Conservation (phyloP, 2,329 filamentous ascomycete genomes). For the Calonectria honghensis region DNA sequence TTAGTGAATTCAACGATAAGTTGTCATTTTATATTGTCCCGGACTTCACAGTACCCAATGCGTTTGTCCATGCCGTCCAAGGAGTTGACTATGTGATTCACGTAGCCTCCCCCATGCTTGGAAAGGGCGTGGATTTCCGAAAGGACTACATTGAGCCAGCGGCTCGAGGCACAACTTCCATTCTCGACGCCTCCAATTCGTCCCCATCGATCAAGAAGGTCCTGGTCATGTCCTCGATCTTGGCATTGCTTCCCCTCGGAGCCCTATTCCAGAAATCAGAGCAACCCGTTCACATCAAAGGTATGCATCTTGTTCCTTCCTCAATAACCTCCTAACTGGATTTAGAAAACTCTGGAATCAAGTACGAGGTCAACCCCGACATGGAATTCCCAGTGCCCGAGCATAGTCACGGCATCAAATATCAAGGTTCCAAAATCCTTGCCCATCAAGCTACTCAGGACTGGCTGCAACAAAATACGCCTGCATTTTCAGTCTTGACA, state of each 20-base stretch:
- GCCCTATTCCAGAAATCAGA: neutral
- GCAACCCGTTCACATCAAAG: neutral
- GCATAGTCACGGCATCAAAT: slow-evolving; percentile 2
- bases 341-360: slow-evolving; percentile 13
- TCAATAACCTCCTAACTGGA: neutral
- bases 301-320: neutral
- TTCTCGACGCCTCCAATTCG: neutral
- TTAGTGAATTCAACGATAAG: neutral
- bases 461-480: slow-evolving; percentile 4
- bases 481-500: neutral
- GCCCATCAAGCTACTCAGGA: slow-evolving; percentile 11
- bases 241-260: slow-evolving; percentile 4
- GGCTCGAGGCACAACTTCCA: neutral
- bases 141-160: slow-evolving; percentile 16
- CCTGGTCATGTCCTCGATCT: neutral
- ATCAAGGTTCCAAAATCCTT: slow-evolving; percentile 18
- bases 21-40: neutral
- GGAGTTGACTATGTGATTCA: slow-evolving; percentile 4
- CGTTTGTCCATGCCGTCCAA: neutral
- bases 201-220: slow-evolving; percentile 2
- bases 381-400: neutral
- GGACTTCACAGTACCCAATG: neutral
- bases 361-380: neutral
- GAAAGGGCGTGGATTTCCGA: neutral
- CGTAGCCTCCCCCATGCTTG: slow-evolving; percentile 13